These are phyloP conservation scores for Abortiporus biennis DNA, from an alignment of 1,284 basidiomycete genomes.

Conservation along the genomic window DNA sequence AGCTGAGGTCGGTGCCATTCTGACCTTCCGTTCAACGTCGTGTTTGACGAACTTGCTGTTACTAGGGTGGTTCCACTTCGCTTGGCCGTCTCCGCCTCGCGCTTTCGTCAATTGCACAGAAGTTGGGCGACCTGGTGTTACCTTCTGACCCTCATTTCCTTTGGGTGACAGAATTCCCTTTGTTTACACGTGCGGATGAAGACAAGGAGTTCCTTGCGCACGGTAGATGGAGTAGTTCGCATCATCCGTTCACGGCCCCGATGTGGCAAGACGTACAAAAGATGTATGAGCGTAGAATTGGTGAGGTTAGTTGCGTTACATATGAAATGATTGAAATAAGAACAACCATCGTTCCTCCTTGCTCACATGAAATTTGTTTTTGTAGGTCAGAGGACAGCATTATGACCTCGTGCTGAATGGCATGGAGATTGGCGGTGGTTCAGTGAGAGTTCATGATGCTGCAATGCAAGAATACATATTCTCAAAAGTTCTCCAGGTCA, in stretches of 20 bases:
- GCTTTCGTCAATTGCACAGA: conserved; percentile 58
- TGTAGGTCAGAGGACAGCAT: conserved; percentile 86
- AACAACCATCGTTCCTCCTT: conserved; percentile 2
- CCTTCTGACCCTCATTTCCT: conserved; percentile 72
- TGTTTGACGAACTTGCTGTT: neutral
- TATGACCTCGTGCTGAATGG: conserved; percentile 97
- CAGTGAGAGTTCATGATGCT: conserved; percentile 88
- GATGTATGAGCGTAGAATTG: conserved; percentile 64
- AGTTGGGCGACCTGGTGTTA: conserved; percentile 39
- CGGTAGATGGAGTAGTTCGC: conserved; percentile 86
- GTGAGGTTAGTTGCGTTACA: conserved; percentile 40
- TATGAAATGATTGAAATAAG: neutral
- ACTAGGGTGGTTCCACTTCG: conserved; percentile 80
- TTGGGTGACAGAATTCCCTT: conserved; percentile 95
- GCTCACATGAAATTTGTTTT: neutral
- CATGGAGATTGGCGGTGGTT: conserved; percentile 90
- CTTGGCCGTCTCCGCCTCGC: conserved; percentile 73
- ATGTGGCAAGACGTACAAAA: conserved; percentile 80
- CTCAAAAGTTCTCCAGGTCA: conserved; percentile 69
- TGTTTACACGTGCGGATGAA: conserved; percentile 84
- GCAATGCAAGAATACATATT: conserved; percentile 83
- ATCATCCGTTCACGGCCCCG: conserved; percentile 97
- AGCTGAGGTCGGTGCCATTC: conserved; percentile 33
- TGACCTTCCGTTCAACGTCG: neutral
- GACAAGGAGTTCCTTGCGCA: conserved; percentile 84